phyloP scores from a whole-genome alignment of 202 grass and related monocot species.

The Miscanthus sacchariflorus region DNA sequence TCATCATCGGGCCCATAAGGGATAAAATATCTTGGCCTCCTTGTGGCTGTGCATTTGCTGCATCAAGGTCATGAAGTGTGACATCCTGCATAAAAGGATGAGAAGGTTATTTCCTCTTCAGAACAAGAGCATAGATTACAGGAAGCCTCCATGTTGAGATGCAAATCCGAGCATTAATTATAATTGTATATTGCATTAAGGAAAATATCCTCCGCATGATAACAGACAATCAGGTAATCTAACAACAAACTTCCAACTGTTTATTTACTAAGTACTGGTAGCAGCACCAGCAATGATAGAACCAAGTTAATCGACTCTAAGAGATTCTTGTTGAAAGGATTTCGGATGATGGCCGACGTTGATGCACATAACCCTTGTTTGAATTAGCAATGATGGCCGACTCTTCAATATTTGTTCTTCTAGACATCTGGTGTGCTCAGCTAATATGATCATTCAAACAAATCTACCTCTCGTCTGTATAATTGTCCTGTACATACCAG shows the following conservation, averaged over 20 bases:
- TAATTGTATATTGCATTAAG: neutral
- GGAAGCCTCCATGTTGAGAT: neutral
- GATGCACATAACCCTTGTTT: neutral
- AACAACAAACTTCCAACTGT: neutral
- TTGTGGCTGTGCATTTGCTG: constrained; percentile 97
- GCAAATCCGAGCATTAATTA: neutral
- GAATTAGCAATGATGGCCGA: too few species aligned
- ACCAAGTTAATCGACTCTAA: constrained; percentile 12
- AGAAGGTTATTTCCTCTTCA: constrained; percentile 33
- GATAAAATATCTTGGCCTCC: constrained; percentile 98
- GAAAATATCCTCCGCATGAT: neutral
- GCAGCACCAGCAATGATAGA: neutral
- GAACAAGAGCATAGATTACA: constrained; percentile 18
- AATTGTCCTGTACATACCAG: neutral
- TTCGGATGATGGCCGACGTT: neutral
- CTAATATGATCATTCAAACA: neutral
- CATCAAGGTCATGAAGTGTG: constrained; percentile 95
- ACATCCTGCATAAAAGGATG: constrained; percentile 75
- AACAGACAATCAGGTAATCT: constrained; percentile 3
- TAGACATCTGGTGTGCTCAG: neutral
- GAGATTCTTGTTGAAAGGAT: constrained; percentile 25
- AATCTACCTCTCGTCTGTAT: neutral
- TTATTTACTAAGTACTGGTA: neutral
- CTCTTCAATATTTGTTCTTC: constrained; percentile 8
- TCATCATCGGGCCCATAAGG: constrained; percentile 99